Evolutionary conservation across 2,329 filamentous ascomycete species (phyloP).

Genomic region (Beauveria bassiana): DNA sequence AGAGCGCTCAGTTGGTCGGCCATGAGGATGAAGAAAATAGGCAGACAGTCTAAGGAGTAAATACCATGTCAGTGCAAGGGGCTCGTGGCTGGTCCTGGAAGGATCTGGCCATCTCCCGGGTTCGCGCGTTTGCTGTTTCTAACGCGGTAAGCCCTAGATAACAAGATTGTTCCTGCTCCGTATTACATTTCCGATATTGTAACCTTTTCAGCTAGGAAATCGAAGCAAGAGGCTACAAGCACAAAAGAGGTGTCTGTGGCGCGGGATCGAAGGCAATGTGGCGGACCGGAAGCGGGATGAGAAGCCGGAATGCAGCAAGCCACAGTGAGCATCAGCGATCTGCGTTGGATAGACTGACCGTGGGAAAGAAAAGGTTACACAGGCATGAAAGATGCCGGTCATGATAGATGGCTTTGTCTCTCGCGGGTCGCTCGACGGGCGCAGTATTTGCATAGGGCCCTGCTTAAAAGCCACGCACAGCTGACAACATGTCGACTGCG

Average conservation of each 20-base stretch:
- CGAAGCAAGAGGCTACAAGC: neutral
- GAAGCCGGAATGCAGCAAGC: neutral
- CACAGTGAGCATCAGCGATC: neutral
- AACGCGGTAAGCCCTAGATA: neutral
- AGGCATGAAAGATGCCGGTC: neutral
- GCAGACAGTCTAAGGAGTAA: no score
- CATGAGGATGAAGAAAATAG: no score
- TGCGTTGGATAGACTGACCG: neutral
- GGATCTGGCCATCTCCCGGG: no score
- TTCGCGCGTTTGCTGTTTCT: neutral
- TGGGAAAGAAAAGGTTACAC: neutral
- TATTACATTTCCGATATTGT: neutral
- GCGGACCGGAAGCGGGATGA: neutral
- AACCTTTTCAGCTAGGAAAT: neutral
- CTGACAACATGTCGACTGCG: neutral
- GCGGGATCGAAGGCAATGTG: neutral
- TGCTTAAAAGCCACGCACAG: neutral
- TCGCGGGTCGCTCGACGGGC: neutral
- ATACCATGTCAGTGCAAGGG: no score
- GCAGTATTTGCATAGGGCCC: neutral
- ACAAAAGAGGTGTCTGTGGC: neutral
- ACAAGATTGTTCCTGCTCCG: neutral
- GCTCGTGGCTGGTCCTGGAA: no score
- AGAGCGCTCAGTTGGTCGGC: neutral
- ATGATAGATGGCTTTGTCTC: neutral